Conservation (phyloP, 345 rosid genomes). For the Trapa incisa region DNA sequence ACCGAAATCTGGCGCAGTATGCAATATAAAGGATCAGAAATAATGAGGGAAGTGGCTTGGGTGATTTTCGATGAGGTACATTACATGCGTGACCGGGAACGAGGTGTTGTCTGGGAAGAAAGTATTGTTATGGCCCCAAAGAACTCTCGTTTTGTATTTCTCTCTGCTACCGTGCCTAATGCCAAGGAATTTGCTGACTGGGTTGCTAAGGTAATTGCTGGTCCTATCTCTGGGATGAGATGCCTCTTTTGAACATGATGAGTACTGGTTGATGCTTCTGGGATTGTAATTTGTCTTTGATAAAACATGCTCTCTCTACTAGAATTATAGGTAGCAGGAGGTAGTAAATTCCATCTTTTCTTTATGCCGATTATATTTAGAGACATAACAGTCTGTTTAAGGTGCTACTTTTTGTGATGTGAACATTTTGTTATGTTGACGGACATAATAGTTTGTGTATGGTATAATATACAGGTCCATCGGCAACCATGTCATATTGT, state of each 20-base stretch:
- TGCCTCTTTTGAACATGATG: neutral
- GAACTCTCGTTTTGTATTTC: constrained; percentile 83
- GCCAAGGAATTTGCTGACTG: constrained; percentile 99
- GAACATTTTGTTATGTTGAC: neutral
- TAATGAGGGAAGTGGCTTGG: constrained; percentile 95
- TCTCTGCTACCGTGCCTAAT: constrained; percentile 96
- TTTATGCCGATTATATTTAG: neutral
- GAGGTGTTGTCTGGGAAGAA: constrained; percentile 99
- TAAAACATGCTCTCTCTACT: neutral
- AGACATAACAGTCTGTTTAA: neutral
- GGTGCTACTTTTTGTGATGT: neutral
- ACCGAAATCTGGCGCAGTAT: constrained; percentile 99
- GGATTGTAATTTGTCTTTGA: neutral
- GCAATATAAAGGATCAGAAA: constrained; percentile 94
- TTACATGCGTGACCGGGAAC: constrained; percentile 96
- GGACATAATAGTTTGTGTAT: constrained; percentile 1
- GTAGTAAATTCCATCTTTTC: neutral
- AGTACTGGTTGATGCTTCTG: neutral
- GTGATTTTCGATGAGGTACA: constrained; percentile 95
- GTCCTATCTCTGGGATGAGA: neutral
- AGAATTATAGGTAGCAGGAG: neutral
- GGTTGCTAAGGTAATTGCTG: constrained; percentile 77
- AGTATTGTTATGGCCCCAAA: constrained; percentile 99
- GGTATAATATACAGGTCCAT: constrained; percentile 58
- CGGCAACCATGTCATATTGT: constrained; percentile 94